phyloP scores from a whole-genome alignment of 2,329 filamentous ascomycete species.

The Pseudocercospora ulei region DNA sequence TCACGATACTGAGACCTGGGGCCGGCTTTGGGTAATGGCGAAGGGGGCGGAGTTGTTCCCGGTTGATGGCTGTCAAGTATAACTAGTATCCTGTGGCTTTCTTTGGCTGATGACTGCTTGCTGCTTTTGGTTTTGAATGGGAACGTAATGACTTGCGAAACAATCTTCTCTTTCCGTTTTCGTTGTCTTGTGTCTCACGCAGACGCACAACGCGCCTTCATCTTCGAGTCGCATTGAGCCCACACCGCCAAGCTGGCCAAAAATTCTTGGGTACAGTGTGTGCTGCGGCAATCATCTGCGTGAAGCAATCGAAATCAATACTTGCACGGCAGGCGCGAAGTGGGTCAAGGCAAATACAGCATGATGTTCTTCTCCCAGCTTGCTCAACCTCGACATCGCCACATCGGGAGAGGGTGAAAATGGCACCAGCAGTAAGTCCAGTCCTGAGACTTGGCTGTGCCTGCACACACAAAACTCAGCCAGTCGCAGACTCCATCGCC shows the following conservation, averaged over 20 bases:
- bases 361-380: background rate
- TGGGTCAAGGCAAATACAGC: too few relatives aligned
- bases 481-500: conserved; percentile 26
- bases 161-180: background rate
- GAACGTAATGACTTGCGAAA: conserved; percentile 4
- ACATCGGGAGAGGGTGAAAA: conserved; percentile 15
- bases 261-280: too few relatives aligned
- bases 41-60: conserved; percentile 2
- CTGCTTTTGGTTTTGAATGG: conserved; percentile 3
- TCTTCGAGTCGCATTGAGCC: too few relatives aligned
- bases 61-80: conserved; percentile 7
- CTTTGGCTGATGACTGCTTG: conserved; percentile 7
- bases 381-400: conserved; percentile 1
- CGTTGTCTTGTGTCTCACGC: too few relatives aligned
- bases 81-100: conserved; percentile 3
- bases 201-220: too few relatives aligned
- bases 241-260: too few relatives aligned
- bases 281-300: too few relatives aligned
- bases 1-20: conserved; percentile 1
- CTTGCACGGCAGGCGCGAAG: too few relatives aligned
- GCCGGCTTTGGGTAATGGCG: conserved; percentile 6
- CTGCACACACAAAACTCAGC: background rate
- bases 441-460: too few relatives aligned
- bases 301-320: too few relatives aligned
- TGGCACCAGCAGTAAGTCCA: conserved; percentile 15